These are phyloP conservation scores for Mortierella claussenii DNA, from an alignment of 192 early-diverging fungal genomes.

Conservation along the genomic window DNA sequence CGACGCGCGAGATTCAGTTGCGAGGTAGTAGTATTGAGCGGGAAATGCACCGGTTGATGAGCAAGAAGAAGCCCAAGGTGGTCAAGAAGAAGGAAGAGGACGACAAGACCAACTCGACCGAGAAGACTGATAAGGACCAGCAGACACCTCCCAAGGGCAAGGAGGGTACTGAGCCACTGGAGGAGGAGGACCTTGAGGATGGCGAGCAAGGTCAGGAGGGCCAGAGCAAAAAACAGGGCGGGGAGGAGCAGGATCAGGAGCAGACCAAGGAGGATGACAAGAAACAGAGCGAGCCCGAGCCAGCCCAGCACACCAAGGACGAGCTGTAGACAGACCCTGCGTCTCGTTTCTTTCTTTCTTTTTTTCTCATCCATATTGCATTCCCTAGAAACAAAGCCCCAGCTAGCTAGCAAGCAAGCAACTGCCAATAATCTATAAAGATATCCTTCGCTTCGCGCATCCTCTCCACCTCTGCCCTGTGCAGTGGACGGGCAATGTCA, in stretches of 20 bases:
- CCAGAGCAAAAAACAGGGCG: constrained; percentile 14
- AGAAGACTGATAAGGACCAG: constrained; percentile 1
- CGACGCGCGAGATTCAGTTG: constrained; percentile 63
- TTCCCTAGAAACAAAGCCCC: too few relatives aligned
- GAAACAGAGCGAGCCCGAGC: constrained; percentile 5
- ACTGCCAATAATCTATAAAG: too few relatives aligned
- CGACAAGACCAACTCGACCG: constrained; percentile 26
- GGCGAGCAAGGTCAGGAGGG: constrained; percentile 35
- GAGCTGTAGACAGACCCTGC: constrained; percentile 37
- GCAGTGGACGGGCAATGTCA: too few relatives aligned
- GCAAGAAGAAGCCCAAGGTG: constrained; percentile 69
- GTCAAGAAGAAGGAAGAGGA: constrained; percentile 50
- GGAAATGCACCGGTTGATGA: constrained; percentile 63
- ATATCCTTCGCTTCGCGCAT: too few relatives aligned
- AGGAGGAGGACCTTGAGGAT: constrained; percentile 27
- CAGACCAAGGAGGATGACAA: constrained; percentile 3
- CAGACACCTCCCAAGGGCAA: constrained; percentile 9
- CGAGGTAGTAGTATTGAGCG: constrained; percentile 61
- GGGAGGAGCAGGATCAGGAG: constrained; percentile 18
- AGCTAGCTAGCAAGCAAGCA: too few relatives aligned
- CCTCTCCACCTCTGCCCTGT: too few relatives aligned
- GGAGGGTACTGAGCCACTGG: constrained; percentile 24
- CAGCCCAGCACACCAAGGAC: constrained; percentile 41
- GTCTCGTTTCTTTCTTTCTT: too few relatives aligned
- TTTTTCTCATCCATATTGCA: too few relatives aligned